A percentile compares a stretch with the other conserved stretches of the same genome.
phyloP scores from a whole-genome alignment of 768 basidiomycete species.

The Chalciporus sphaerocephalus region DNA sequence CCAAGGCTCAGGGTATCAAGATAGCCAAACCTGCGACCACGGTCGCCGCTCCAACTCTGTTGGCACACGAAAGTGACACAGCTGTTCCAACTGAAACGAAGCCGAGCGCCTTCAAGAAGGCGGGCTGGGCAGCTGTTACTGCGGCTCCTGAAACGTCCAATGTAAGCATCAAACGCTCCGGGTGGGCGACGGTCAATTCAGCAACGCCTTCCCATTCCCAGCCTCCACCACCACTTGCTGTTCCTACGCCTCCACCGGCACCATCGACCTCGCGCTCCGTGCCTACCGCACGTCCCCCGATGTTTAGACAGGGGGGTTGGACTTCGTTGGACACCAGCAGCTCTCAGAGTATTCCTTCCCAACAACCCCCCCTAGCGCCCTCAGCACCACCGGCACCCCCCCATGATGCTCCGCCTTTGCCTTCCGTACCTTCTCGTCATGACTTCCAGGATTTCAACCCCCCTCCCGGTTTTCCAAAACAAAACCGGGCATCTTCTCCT shows the following conservation, averaged over 20 bases:
- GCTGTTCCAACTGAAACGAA: conserved; percentile 14
- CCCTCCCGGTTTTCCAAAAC: conserved; percentile 8
- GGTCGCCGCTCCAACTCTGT: conserved; percentile 8
- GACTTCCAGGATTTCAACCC: conserved; percentile 11
- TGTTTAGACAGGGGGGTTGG: conserved; percentile 63
- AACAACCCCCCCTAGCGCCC: conserved; percentile 17
- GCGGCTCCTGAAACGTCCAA: conserved; percentile 9
- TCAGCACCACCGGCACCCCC: conserved; percentile 14
- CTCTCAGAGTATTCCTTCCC: conserved; percentile 26
- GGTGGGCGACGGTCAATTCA: conserved; percentile 14
- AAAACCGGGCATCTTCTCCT: conserved; percentile 3
- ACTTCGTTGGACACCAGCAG: conserved; percentile 56
- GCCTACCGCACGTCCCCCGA: conserved; percentile 32
- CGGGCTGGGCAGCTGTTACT: conserved; percentile 46
- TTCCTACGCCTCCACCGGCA: conserved; percentile 8
- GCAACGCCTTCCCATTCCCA: conserved; percentile 23
- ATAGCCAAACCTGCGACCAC: conserved; percentile 38
- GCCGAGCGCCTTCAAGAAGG: conserved; percentile 37
- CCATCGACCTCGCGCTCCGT: conserved; percentile 17
- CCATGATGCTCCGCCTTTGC: conserved; percentile 3
- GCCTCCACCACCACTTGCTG: conserved; percentile 9
- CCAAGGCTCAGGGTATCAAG: conserved; percentile 76
- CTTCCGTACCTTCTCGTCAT: background rate
- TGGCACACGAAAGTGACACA: conserved; percentile 17
- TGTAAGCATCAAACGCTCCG: conserved; percentile 10